These are phyloP conservation scores for Agaricus subrufescens DNA, from an alignment of 768 basidiomycete species.

Conservation along the genomic window DNA sequence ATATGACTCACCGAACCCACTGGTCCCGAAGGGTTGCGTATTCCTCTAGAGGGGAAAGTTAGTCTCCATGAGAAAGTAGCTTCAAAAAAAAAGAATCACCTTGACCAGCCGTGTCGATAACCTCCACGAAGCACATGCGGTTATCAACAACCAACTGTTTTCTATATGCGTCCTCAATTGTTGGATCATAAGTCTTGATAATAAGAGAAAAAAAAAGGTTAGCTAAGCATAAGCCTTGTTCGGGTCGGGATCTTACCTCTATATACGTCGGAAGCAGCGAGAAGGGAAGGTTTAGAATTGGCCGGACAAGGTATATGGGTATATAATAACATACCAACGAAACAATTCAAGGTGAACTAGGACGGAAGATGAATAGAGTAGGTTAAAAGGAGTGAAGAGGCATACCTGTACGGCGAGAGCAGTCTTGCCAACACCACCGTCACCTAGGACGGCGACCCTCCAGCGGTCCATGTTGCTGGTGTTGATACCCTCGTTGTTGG, in stretches of 20 bases:
- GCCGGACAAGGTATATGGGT: conserved; percentile 10
- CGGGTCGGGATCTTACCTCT: conserved; percentile 45
- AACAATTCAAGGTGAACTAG: conserved; percentile 93
- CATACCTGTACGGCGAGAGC: conserved; percentile 91
- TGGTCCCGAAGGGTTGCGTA: conserved; percentile 95
- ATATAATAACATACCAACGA: conserved; percentile 68
- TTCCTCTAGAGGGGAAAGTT: conserved; percentile 61
- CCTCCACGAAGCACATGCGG: conserved; percentile 92
- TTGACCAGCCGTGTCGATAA: conserved; percentile 97
- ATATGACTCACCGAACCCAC: conserved; percentile 82
- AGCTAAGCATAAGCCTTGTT: conserved; percentile 9
- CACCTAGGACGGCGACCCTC: conserved; percentile 94
- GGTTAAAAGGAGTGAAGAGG: conserved; percentile 14
- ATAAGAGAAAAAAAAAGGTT: neutral
- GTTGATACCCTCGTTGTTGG: conserved; percentile 6
- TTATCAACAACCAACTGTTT: conserved; percentile 95
- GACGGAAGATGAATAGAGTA: conserved; percentile 1
- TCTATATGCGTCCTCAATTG: conserved; percentile 97
- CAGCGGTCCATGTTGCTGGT: conserved; percentile 71
- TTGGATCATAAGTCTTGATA: conserved; percentile 88
- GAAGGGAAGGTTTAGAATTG: neutral
- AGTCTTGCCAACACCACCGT: conserved; percentile 97
- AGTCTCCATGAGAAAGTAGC: conserved; percentile 16
- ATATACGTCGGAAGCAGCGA: conserved; percentile 16
- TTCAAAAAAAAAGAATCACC: conserved; percentile 47